These are phyloP conservation scores for Cryomyces antarcticus DNA, from an alignment of 495 filamentous ascomycete genomes.

Conservation along the genomic window DNA sequence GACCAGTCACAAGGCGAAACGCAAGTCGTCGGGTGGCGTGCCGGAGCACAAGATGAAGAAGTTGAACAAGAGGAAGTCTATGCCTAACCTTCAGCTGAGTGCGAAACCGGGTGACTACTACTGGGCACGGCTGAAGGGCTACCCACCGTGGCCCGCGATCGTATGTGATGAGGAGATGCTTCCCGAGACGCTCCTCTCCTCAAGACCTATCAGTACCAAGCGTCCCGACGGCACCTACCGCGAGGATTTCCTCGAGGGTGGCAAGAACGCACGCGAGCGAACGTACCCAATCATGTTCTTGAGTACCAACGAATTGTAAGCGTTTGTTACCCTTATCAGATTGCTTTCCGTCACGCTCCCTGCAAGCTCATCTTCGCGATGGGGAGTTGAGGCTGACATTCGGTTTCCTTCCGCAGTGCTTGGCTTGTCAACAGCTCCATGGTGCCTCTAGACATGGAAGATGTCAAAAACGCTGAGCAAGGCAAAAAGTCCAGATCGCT, in stretches of 20 bases:
- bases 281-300: conserved; percentile 90
- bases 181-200: conserved; percentile 43
- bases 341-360: too few relatives aligned
- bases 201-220: conserved; percentile 61
- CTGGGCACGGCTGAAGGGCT: conserved; percentile 73
- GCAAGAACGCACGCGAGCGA: conserved; percentile 60
- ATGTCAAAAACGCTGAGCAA: conserved; percentile 32
- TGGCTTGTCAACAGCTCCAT: conserved; percentile 73
- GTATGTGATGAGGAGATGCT: conserved; percentile 86
- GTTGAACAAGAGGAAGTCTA: conserved; percentile 66
- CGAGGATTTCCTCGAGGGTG: conserved; percentile 63
- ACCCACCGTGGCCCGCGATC: conserved; percentile 77
- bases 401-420: conserved; percentile 29
- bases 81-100: conserved; percentile 48
- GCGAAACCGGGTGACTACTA: conserved; percentile 73
- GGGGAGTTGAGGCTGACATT: not conserved
- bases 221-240: conserved; percentile 64
- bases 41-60: conserved; percentile 58
- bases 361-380: too few relatives aligned
- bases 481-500: conserved; percentile 48
- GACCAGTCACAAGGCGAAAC: conserved; percentile 22
- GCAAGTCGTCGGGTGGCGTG: conserved; percentile 49
- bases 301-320: conserved; percentile 87
- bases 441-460: conserved; percentile 46
- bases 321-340: conserved; percentile 5